Percentiles rank a stretch among this genome's conserved stretches.
Conservation (phyloP, 2,329 filamentous ascomycete species). For the Proliferodiscus dingleyae region DNA sequence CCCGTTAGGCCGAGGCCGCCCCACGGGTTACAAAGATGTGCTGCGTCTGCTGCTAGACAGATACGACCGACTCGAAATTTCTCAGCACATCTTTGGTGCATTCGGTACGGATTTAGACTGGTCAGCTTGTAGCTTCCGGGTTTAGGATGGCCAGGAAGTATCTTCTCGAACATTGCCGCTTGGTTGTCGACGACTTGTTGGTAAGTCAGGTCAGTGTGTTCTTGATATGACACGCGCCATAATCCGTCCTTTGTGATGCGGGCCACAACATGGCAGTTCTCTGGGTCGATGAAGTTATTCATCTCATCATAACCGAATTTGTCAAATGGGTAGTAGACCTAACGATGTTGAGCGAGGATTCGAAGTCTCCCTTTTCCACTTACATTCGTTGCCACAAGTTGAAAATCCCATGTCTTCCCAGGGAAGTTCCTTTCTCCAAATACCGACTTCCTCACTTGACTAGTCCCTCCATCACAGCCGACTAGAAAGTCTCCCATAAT, state of each 20-base stretch:
- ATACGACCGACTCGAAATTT: slow-evolving; percentile 41
- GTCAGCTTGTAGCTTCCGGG: slow-evolving; percentile 50
- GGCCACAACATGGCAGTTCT: slow-evolving; percentile 58
- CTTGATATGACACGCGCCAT: slow-evolving; percentile 59
- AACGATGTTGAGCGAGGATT: neutral
- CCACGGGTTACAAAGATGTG: slow-evolving; percentile 43
- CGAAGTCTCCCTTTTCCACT: neutral
- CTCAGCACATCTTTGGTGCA: slow-evolving; percentile 42
- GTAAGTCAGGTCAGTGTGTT: slow-evolving; percentile 44
- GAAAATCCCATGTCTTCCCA: slow-evolving; percentile 54
- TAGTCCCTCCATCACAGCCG: slow-evolving; percentile 52
- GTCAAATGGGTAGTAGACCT: slow-evolving; percentile 52
- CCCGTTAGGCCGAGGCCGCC: slow-evolving; percentile 59
- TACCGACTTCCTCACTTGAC: slow-evolving; percentile 42
- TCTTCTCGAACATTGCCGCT: slow-evolving; percentile 47
- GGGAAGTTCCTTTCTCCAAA: slow-evolving; percentile 50
- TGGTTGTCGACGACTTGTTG: slow-evolving; percentile 50
- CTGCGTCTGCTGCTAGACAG: slow-evolving; percentile 43
- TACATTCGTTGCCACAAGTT: slow-evolving; percentile 59
- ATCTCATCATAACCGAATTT: slow-evolving; percentile 40
- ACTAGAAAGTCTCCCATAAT: slow-evolving; percentile 47
- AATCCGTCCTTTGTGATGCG: slow-evolving; percentile 52
- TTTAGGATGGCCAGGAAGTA: slow-evolving; percentile 54
- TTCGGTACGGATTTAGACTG: slow-evolving; percentile 43
- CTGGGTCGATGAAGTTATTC: slow-evolving; percentile 57